Percentiles rank a stretch among this genome's conserved stretches.
Evolutionary conservation across 2,329 filamentous ascomycete genomes (phyloP).

Genomic region (Cordyceps cateniannulata): DNA sequence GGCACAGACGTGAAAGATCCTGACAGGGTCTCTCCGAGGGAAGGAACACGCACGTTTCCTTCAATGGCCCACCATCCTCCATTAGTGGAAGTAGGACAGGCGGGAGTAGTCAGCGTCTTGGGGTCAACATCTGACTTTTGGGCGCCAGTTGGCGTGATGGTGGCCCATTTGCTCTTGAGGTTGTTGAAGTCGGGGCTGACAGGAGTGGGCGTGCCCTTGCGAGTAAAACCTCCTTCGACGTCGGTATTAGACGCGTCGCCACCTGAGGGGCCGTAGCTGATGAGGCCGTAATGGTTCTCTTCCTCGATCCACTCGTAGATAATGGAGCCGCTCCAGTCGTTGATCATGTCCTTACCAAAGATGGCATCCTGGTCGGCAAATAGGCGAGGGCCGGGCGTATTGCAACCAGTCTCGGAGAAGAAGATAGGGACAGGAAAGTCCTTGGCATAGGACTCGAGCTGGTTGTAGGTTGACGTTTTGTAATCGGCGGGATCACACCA

Average conservation of each 20-base stretch:
- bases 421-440: constrained; percentile 79
- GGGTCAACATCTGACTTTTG: constrained; percentile 59
- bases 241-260: constrained; percentile 45
- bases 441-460: constrained; percentile 59
- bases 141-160: constrained; percentile 62
- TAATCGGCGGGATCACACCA: constrained; percentile 62
- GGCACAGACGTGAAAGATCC: constrained; percentile 20
- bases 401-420: constrained; percentile 87
- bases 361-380: constrained; percentile 72
- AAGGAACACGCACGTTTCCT: constrained; percentile 63
- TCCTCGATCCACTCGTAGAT: constrained; percentile 90
- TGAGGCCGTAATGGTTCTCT: constrained; percentile 73
- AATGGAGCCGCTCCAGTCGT: constrained; percentile 68
- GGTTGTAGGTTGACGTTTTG: constrained; percentile 59
- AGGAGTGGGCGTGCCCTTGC: constrained; percentile 67
- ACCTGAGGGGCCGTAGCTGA: constrained; percentile 63
- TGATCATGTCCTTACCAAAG: constrained; percentile 66
- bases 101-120: constrained; percentile 51
- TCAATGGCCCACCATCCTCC: constrained; percentile 76
- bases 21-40: constrained; percentile 49
- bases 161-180: constrained; percentile 70
- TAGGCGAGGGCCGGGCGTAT: constrained; percentile 51
- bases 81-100: constrained; percentile 63
- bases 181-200: constrained; percentile 72
- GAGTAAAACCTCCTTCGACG: constrained; percentile 60